phyloP scores from a whole-genome alignment of 2,329 filamentous ascomycete genomes.

The Alternaria hordeiaustralica region DNA sequence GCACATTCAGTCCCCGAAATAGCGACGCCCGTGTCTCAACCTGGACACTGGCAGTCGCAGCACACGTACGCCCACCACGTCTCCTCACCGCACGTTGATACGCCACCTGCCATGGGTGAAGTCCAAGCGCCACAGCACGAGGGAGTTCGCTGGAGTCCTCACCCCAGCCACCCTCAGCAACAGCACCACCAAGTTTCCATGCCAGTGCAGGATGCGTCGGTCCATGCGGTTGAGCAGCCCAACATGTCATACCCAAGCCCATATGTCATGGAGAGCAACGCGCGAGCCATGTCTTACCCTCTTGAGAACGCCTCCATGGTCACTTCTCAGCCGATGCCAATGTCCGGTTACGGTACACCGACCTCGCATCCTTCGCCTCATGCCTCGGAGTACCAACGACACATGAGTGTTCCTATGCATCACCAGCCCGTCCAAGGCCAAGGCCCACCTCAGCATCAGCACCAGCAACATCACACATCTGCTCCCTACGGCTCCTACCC shows the following conservation, averaged over 20 bases:
- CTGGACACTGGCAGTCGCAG: conserved; percentile 47
- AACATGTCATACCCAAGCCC: conserved; percentile 44
- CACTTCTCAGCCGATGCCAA: conserved; percentile 46
- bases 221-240: conserved; percentile 38
- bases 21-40: conserved; percentile 45
- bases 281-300: conserved; percentile 49
- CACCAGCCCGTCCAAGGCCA: conserved; percentile 38
- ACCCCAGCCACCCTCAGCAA: conserved; percentile 43
- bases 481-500: conserved; percentile 39
- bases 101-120: conserved; percentile 37
- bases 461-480: conserved; percentile 38
- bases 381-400: conserved; percentile 46
- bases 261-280: conserved; percentile 48
- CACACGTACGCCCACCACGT: conserved; percentile 42
- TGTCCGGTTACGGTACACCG: conserved; percentile 47
- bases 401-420: conserved; percentile 47
- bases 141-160: conserved; percentile 43
- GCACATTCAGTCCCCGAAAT: conserved; percentile 47
- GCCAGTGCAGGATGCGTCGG: conserved; percentile 40
- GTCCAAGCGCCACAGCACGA: conserved; percentile 37
- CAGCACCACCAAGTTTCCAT: conserved; percentile 44
- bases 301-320: conserved; percentile 47
- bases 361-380: conserved; percentile 48
- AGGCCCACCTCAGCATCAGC: conserved; percentile 27
- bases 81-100: conserved; percentile 46